These are phyloP conservation scores for Oryza longistaminata DNA, from an alignment of 176 grass and related monocot species.

Conservation along the genomic window DNA sequence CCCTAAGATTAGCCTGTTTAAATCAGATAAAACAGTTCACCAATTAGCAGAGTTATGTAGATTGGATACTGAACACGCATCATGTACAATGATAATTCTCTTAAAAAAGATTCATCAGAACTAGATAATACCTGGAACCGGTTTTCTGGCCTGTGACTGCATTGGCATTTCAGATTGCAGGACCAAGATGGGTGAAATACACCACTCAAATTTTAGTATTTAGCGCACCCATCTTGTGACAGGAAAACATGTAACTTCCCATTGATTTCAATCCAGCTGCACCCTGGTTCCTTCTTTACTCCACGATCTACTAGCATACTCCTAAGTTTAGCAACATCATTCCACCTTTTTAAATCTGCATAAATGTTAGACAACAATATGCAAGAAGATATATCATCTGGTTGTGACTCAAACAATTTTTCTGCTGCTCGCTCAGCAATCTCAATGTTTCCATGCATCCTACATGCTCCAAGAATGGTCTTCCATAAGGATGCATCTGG, in stretches of 20 bases:
- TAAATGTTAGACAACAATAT: slow-evolving; percentile 48
- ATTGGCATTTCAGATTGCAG: slow-evolving; percentile 7
- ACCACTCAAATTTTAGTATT: slow-evolving; percentile 3
- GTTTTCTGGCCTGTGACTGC: background rate
- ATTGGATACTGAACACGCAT: background rate
- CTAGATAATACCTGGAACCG: slow-evolving; percentile 6
- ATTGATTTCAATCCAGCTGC: slow-evolving; percentile 50
- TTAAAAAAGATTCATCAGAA: slow-evolving; percentile 16
- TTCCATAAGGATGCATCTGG: slow-evolving; percentile 42
- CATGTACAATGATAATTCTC: background rate
- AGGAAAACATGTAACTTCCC: slow-evolving; percentile 43
- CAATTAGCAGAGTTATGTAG: background rate
- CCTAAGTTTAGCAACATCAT: slow-evolving; percentile 45
- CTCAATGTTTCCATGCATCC: slow-evolving; percentile 39
- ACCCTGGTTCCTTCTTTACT: slow-evolving; percentile 51
- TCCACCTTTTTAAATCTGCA: slow-evolving; percentile 45
- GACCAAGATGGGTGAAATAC: background rate
- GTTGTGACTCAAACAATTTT: slow-evolving; percentile 41
- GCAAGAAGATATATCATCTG: slow-evolving; percentile 40
- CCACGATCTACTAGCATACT: slow-evolving; percentile 26
- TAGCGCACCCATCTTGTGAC: slow-evolving; percentile 35
- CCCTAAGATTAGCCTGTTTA: slow-evolving; percentile 3
- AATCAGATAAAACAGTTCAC: slow-evolving; percentile 28
- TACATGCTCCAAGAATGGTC: slow-evolving; percentile 42
- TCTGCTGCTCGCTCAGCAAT: slow-evolving; percentile 44